Percentiles rank a stretch among this genome's conserved stretches.
Evolutionary conservation across 805 yeast species (phyloP).

Genomic region (Nakazawaea ambrosiae): DNA sequence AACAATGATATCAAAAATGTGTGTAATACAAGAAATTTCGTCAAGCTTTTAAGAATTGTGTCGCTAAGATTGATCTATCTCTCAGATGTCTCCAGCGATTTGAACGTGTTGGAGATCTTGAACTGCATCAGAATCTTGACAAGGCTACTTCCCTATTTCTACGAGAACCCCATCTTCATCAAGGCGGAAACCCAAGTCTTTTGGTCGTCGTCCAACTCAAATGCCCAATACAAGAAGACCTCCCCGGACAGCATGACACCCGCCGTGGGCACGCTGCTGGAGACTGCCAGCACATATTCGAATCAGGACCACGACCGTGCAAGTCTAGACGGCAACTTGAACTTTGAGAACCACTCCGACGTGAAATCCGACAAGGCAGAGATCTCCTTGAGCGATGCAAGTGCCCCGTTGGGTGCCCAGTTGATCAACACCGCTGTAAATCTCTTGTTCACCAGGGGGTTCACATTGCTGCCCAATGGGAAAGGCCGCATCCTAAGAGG

Average conservation of each 20-base stretch:
- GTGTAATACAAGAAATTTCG: slow-evolving; percentile 56
- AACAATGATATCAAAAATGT: slow-evolving; percentile 52
- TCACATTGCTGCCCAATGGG: slow-evolving; percentile 31
- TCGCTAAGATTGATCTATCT: slow-evolving; percentile 24
- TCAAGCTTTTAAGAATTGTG: slow-evolving; percentile 39
- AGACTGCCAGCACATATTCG: slow-evolving; percentile 15
- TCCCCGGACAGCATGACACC: slow-evolving; percentile 14
- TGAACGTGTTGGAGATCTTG: slow-evolving; percentile 25
- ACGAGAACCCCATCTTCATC: slow-evolving; percentile 39
- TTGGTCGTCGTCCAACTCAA: slow-evolving; percentile 30
- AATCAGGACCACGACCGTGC: slow-evolving; percentile 16
- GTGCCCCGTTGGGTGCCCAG: slow-evolving; percentile 28
- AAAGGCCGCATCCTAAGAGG: slow-evolving; percentile 16
- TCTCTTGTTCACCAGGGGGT: slow-evolving; percentile 49
- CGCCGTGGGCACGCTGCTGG: slow-evolving; percentile 17
- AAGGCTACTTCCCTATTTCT: slow-evolving; percentile 58
- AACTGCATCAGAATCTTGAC: slow-evolving; percentile 62
- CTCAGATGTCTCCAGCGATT: slow-evolving; percentile 5
- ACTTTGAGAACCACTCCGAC: slow-evolving; percentile 8
- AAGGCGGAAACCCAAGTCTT: slow-evolving; percentile 30
- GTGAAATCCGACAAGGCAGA: slow-evolving; percentile 11
- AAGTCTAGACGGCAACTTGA: slow-evolving; percentile 14
- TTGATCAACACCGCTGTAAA: slow-evolving; percentile 32
- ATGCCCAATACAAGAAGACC: slow-evolving; percentile 11
- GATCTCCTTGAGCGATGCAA: slow-evolving; percentile 11